These are phyloP conservation scores for Petunia axillaris DNA, from an alignment of 257 asterid genomes.

Conservation along the genomic window DNA sequence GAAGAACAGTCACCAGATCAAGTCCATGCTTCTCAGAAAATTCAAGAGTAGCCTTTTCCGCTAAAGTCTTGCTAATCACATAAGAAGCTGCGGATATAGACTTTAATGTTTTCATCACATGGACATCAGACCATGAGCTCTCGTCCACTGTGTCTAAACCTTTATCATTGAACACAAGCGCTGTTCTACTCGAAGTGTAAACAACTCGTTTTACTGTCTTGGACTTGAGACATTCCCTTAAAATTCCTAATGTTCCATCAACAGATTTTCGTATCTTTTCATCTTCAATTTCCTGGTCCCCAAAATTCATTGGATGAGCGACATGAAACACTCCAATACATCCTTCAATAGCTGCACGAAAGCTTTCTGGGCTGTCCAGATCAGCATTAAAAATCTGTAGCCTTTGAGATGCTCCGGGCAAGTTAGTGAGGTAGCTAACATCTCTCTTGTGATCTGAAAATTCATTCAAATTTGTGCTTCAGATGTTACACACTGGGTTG, in stretches of 20 bases:
- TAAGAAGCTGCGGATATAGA: slow-evolving; percentile 33
- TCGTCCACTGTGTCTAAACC: too few species aligned
- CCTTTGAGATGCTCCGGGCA: slow-evolving; percentile 45
- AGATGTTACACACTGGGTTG: neutral
- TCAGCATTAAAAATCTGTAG: too few species aligned
- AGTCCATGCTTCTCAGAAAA: slow-evolving; percentile 42
- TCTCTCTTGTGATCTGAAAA: slow-evolving; percentile 44
- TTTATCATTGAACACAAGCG: slow-evolving; percentile 23
- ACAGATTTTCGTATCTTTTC: slow-evolving; percentile 33
- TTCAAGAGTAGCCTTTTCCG: slow-evolving; percentile 53
- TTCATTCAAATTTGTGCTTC: neutral
- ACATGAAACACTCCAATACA: too few species aligned
- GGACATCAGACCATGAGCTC: too few species aligned
- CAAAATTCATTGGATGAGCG: too few species aligned
- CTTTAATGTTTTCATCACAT: neutral
- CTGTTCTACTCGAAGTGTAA: slow-evolving; percentile 49
- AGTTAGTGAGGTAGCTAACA: slow-evolving; percentile 52
- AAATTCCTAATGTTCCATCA: slow-evolving; percentile 41
- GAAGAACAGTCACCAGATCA: slow-evolving; percentile 20
- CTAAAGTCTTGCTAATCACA: slow-evolving; percentile 47
- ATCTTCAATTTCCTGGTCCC: slow-evolving; percentile 48
- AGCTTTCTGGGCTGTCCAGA: too few species aligned
- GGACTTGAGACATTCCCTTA: slow-evolving; percentile 46
- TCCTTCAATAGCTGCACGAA: too few species aligned
- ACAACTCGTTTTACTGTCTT: slow-evolving; percentile 54